These are phyloP conservation scores for Phytopythium oedochilum DNA, from an alignment of 352 stramenopile species.

Conservation along the genomic window DNA sequence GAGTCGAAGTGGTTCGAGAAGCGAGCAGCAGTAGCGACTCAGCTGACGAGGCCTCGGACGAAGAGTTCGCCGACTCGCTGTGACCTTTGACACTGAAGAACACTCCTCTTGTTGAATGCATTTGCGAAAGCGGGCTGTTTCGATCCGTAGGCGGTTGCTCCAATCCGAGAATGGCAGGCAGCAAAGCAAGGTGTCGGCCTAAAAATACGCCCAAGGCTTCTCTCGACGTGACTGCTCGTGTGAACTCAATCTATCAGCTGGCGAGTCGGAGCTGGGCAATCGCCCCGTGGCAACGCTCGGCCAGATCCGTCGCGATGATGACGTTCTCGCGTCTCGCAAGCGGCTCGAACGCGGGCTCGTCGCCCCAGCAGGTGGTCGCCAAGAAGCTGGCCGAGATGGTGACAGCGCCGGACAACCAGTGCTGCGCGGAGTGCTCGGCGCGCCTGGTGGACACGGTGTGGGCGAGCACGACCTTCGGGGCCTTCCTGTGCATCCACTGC, in stretches of 20 bases:
- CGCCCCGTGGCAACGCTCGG: not conserved
- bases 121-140: not conserved
- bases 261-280: not conserved
- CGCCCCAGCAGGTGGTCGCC: slow-evolving; percentile 30
- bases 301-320: slow-evolving; percentile 19
- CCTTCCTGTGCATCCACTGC: slow-evolving; percentile 95
- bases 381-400: slow-evolving; percentile 64
- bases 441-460: slow-evolving; percentile 86
- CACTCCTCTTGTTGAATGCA: not conserved
- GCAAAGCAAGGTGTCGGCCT: not conserved
- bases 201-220: slow-evolving; percentile 1
- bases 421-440: slow-evolving; percentile 74
- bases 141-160: not conserved
- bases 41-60: slow-evolving; percentile 14
- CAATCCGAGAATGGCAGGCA: not conserved
- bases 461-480: slow-evolving; percentile 92
- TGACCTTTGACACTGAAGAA: not conserved
- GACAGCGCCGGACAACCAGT: slow-evolving; percentile 56
- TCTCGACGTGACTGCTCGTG: not conserved
- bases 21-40: slow-evolving; percentile 33
- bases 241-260: not conserved
- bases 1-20: slow-evolving; percentile 23
- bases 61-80: slow-evolving; percentile 10
- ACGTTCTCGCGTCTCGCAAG: slow-evolving; percentile 30
- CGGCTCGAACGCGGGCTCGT: slow-evolving; percentile 10